phyloP scores from a whole-genome alignment of 139 green algal species.

The Chlamydomonas asymmetrica region DNA sequence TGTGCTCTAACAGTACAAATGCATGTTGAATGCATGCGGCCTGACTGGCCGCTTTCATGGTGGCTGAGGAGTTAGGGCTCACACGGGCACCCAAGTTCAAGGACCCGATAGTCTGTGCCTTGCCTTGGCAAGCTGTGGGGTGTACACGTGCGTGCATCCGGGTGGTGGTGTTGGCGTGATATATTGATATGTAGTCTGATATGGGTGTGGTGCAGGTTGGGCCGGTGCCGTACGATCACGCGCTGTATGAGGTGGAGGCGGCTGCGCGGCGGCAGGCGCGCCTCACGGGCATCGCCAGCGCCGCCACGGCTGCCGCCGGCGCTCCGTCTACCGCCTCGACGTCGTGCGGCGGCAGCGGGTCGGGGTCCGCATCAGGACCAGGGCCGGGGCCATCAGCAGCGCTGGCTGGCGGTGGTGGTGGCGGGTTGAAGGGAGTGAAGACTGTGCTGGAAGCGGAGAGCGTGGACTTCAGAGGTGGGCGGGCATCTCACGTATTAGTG shows the following conservation, averaged over 20 bases:
- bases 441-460: slow-evolving; percentile 17
- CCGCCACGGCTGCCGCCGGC: background rate
- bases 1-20: no score
- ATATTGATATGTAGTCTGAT: no score
- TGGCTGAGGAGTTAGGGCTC: no score
- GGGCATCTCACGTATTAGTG: background rate
- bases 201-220: slow-evolving; percentile 43
- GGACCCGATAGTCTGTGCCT: no score
- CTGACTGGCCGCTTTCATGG: no score
- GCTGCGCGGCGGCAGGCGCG: slow-evolving; percentile 36
- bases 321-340: background rate
- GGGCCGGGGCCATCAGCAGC: background rate
- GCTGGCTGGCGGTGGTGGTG: background rate
- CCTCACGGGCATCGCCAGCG: slow-evolving; percentile 29
- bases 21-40: no score
- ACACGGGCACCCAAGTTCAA: no score
- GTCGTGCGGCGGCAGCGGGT: background rate
- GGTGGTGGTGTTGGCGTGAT: no score
- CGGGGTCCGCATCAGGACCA: slow-evolving; percentile 1
- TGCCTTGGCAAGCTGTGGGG: no score
- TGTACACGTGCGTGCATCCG: no score
- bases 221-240: slow-evolving; percentile 41
- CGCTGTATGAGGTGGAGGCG: slow-evolving; percentile 32
- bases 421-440: background rate
- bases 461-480: slow-evolving; percentile 16